Percentiles rank a stretch among this genome's conserved stretches.
Evolutionary conservation across 257 asterid genomes (phyloP).

Genomic region (Jaltomata sinuosa): DNA sequence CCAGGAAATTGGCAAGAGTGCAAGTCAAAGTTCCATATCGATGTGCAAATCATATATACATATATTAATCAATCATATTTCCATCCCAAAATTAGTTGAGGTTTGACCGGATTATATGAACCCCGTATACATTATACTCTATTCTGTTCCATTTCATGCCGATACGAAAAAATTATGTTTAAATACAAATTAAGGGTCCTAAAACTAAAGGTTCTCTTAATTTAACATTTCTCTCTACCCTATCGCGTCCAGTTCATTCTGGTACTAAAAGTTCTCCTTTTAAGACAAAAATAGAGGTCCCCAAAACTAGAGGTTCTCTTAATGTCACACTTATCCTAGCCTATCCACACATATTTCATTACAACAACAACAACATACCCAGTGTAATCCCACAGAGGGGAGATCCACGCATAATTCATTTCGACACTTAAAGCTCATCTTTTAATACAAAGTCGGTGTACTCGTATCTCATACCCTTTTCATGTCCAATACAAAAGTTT

Average conservation of each 20-base stretch:
- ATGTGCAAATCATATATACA: background rate
- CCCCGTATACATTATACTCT: background rate
- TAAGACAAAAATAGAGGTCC: background rate
- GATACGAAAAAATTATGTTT: background rate
- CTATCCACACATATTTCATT: background rate
- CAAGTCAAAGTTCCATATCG: background rate
- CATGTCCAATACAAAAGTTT: background rate
- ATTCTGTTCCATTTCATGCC: background rate
- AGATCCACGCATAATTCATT: background rate
- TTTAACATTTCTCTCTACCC: background rate
- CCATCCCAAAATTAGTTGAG: background rate
- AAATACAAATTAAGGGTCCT: background rate
- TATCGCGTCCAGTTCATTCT: background rate
- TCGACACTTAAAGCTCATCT: background rate
- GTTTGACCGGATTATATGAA: background rate
- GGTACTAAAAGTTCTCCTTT: background rate
- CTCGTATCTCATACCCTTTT: background rate
- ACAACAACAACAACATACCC: background rate
- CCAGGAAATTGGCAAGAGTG: background rate
- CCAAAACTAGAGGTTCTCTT: background rate
- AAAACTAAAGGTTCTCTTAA: background rate
- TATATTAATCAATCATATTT: background rate
- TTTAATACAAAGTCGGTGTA: background rate
- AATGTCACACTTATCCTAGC: background rate
- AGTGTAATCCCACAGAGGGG: no score